These are phyloP conservation scores for Carex sylvatica DNA, from an alignment of 202 grass and related monocot genomes.

Conservation along the genomic window DNA sequence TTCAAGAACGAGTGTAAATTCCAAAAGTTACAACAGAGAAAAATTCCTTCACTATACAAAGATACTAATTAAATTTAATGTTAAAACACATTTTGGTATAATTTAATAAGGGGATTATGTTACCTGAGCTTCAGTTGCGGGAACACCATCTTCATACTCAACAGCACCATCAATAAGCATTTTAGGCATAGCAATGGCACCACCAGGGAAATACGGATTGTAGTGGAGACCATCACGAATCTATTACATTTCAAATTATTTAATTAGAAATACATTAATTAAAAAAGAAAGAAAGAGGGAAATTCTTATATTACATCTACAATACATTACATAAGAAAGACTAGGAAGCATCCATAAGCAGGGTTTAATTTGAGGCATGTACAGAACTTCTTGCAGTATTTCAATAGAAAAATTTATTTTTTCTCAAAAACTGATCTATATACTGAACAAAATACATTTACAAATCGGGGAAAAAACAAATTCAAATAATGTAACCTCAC, in stretches of 20 bases:
- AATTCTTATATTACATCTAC: background rate
- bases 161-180: slow-evolving; percentile 97
- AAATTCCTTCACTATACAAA: background rate
- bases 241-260: slow-evolving; percentile 39
- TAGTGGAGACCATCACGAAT: slow-evolving; percentile 96
- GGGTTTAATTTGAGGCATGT: background rate
- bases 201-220: slow-evolving; percentile 97
- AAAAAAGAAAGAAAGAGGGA: background rate
- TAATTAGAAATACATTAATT: slow-evolving; percentile 2
- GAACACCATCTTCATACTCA: slow-evolving; percentile 95
- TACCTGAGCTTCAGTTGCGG: slow-evolving; percentile 97
- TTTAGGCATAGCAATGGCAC: slow-evolving; percentile 99
- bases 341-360: background rate
- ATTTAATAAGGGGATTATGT: background rate
- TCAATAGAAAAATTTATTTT: background rate
- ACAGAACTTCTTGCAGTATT: background rate
- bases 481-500: background rate
- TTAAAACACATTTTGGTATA: background rate
- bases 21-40: background rate
- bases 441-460: background rate
- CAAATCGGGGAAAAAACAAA: background rate
- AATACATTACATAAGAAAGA: background rate
- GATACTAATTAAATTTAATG: background rate
- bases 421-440: background rate
- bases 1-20: background rate